Evolutionary conservation across 495 filamentous ascomycete genomes (phyloP), one percentile per base, ranked within the genome.

Genomic region (Tuber brumale): DNA sequence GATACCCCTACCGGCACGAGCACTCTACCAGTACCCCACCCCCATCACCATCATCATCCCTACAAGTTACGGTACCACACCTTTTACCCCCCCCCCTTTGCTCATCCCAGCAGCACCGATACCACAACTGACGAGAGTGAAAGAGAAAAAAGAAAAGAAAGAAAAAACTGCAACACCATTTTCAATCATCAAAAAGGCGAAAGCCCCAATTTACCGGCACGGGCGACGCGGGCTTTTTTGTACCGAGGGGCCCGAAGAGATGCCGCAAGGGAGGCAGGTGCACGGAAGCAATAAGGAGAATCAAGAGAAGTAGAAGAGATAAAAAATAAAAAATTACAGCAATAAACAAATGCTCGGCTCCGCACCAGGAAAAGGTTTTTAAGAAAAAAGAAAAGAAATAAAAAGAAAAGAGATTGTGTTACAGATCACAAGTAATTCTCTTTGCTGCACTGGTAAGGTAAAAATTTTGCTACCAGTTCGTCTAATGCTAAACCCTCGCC

Each of bases 331-430:
- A 66, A 66, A 16, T 61, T 66, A 66, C 57, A 35, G 27, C 57
- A 12, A 66, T 66, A 35, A 66, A 35, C 57, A 66, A 66, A 66
- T 66, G 57, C 57, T 66, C 31, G 27, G 57, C 57, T 35, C 57
- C 57, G 6, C 27, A 35, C 14, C 57, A 31, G 18, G 69, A 70
- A 70, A 44, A 14, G 51, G 71, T 39, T 61, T 61, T 70, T 48
- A 45, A 71, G 44, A 77, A 69, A 76, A 76, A 66, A 70, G 37
- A 35, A 72, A 46, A 48, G 27, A n/a, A 44, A 12, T 3, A 61
- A 31, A 35, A 21, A 42, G 70, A 45, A 10, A 72, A 69, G 69
- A 76, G 10, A 35, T 18, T 16, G 57, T 35, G 27, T 35, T 66
- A 66, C 57, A 66, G 57, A 66, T 66, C 27, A 31, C 57, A 61